phyloP scores from a whole-genome alignment of 805 yeast species.

The Yarrowia porcina region DNA sequence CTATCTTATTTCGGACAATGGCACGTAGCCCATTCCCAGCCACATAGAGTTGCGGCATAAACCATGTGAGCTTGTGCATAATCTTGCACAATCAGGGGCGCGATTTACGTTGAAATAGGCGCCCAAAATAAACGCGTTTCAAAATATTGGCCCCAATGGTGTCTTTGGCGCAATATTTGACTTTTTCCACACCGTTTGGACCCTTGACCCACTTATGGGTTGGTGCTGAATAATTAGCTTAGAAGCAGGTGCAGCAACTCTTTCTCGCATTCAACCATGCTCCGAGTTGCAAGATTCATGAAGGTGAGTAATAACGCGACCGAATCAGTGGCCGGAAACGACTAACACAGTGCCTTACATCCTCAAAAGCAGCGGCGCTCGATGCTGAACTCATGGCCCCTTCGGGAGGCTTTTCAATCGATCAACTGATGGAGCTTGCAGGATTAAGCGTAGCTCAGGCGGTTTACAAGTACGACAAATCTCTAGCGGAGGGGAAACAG shows the following conservation, averaged over 20 bases:
- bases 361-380: constrained; percentile 19
- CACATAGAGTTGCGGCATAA: constrained; percentile 20
- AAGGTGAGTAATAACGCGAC: constrained; percentile 7
- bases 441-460: constrained; percentile 94
- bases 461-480: constrained; percentile 50
- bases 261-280: constrained; percentile 23
- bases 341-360: constrained; percentile 23
- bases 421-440: constrained; percentile 76
- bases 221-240: constrained; percentile 12
- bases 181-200: not conserved
- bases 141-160: not conserved
- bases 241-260: constrained; percentile 1
- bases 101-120: not conserved
- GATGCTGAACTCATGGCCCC: constrained; percentile 20
- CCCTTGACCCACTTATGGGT: not conserved
- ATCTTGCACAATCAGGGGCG: constrained; percentile 5
- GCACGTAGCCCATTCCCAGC: not conserved
- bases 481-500: constrained; percentile 13
- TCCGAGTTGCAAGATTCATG: constrained; percentile 21
- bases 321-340: not conserved
- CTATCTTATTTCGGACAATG: not conserved
- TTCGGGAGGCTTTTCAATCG: constrained; percentile 20
- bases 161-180: not conserved
- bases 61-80: constrained; percentile 21
- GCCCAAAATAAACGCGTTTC: too few species aligned